Base-by-base conservation (phyloP, 2,329 filamentous ascomycete genomes). In the Talaromyces albobiverticillius region DNA sequence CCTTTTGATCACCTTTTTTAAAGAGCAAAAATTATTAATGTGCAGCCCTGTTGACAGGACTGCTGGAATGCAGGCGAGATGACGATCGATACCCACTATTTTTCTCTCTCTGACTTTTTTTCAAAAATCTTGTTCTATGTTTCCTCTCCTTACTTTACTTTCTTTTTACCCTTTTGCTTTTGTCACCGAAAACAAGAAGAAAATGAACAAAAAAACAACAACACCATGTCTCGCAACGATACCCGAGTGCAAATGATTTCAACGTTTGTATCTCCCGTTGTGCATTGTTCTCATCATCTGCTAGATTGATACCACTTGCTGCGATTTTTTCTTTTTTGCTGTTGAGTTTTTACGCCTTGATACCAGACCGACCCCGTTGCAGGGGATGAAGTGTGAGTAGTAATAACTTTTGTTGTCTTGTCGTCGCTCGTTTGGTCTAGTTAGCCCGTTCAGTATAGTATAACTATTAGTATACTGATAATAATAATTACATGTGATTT, bases 241-340 rank as follows among this genome's bases (percentile, higher is more conserved):
- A 60, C 59, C 59, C 61, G 48, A 57, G 54, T 58, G 43, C 31
- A 23, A n/a, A 42, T 36, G 55, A 50, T 51, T 56, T 57, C 52
- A 46, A 60, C 60, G 63, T 62, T 63, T 62, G 36, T 46, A 25
- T 40, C 45, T 57, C 23, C 38, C 41, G 46, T 57, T 57, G 45
- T 52, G 50, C 41, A 46, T 46, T 52, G 34, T 25, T 42, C 34
- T 50, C 41, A 34, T 50, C 47, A 41, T 32, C 47, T 50, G 47
- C 50, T 68, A 68, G 66, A 68, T 68, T 68, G 66, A 68, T 68
- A 71, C 67, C 67, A 52, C 50, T 52, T 52, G 36, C 36, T 52
- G 50, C 50, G 42, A 45, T 52, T 36, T 9, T 8, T 20, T 18
- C 18, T 41, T 48, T 31, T 25, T 47, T 10, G 41, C 14, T 36